Base-by-base conservation (phyloP, 202 grass and related monocot genomes). In the Miscanthus sacchariflorus region DNA sequence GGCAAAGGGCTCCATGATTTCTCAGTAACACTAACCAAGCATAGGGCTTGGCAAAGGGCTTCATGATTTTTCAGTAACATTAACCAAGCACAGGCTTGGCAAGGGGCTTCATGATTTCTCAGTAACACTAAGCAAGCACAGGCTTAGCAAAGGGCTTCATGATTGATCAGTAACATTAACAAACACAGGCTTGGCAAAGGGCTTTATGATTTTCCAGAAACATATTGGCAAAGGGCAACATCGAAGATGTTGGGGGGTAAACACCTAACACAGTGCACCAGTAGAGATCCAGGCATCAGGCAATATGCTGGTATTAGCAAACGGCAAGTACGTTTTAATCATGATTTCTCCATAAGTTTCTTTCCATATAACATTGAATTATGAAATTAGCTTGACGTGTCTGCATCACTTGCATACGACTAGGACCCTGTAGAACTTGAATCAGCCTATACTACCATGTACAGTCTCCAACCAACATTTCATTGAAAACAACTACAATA, bases 11-110 rank as follows among this genome's bases (percentile, higher is more conserved):
- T 50, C 1, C 12, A 50, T 50, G 13, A 50, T 40, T n/a, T 59
- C 40, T 64, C 30, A 19, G 63, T 76, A 84, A 18, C 17, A 84
- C 46, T 50, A 90, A 40, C 35, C 8, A 70, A 84, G 74, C 3
- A 64, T 15, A 38, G 4, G 54, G 1, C 36, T 1, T 1, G 12
- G 44, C 45, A 46, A 46, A 75, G 7, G 9, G 58, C 5, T 59
- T 59, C 19, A 59, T 59, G 54, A 59, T 58, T 5, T 7, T 0
- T 58, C 18, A 58, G 52, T 58, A 56, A 56, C 6, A 19, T 12
- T 50, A 80, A 49, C 12, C 7, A 70, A 81, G 28, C 17, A 63
- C 11, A 74, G 2, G 12, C 5, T 30, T 1, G 11, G 43, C 44
- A 45, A 46, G 4, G 45, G 45, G 6, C 19, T 61, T 50, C 27